Percentiles rank a stretch among this genome's conserved stretches.
Conservation (phyloP, 176 grass and related monocot genomes). For the Eragrostis curvula region DNA sequence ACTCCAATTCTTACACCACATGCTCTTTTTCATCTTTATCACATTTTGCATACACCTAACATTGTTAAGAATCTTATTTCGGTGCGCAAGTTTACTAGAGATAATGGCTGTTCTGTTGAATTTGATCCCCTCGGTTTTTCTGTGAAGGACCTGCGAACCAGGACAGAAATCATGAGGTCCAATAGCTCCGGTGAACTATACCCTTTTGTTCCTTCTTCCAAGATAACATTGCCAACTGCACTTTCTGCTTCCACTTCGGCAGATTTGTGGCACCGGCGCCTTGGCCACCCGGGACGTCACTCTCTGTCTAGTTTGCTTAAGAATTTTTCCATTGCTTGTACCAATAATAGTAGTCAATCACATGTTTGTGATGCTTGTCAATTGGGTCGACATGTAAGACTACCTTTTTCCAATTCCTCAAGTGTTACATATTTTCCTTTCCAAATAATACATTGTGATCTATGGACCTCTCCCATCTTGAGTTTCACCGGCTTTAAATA, state of each 20-base stretch:
- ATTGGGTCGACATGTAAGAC: neutral
- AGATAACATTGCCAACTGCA: neutral
- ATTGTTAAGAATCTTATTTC: neutral
- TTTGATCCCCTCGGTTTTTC: neutral
- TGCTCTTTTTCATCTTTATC: fast-evolving
- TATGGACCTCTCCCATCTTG: neutral
- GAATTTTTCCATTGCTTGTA: neutral
- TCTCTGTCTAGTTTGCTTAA: neutral
- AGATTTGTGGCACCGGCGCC: neutral
- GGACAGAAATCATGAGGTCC: neutral
- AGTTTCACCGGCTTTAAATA: neutral
- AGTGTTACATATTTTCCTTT: neutral
- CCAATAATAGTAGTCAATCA: fast-evolving
- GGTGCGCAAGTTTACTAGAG: neutral
- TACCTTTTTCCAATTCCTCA: neutral
- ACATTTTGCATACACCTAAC: neutral
- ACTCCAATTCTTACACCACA: fast-evolving
- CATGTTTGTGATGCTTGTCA: neutral
- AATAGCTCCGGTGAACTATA: neutral
- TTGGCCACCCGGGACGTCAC: neutral
- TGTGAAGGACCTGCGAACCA: neutral
- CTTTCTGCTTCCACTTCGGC: neutral
- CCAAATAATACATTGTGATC: neutral
- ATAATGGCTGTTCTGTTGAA: neutral
- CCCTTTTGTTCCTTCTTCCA: neutral